A percentile compares a stretch with the other conserved stretches of the same genome.
Conservation (phyloP, 2,329 filamentous ascomycete species). For the Didymella exigua region DNA sequence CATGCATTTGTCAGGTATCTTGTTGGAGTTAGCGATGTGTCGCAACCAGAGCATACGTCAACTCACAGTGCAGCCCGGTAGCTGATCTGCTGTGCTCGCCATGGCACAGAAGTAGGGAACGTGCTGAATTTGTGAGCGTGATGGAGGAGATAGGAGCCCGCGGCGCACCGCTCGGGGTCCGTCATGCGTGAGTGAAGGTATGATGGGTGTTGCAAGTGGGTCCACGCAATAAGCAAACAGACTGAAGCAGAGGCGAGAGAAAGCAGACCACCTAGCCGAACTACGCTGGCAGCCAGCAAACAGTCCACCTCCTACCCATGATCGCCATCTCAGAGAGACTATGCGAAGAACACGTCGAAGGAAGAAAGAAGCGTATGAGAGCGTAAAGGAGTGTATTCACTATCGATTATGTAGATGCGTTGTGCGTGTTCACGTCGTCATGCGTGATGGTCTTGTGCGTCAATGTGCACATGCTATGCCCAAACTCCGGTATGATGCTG, state of each 20-base stretch:
- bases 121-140: neutral
- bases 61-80: constrained; percentile 5
- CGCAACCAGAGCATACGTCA: neutral
- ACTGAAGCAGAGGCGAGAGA: neutral
- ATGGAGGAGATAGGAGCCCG: neutral
- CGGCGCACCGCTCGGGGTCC: neutral
- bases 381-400: constrained; percentile 17
- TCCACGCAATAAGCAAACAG: neutral
- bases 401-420: constrained; percentile 17
- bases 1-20: constrained; percentile 24
- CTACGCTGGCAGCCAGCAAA: neutral
- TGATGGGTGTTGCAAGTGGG: neutral
- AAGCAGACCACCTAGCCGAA: neutral
- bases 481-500: constrained; percentile 15
- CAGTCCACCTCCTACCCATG: neutral
- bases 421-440: constrained; percentile 11
- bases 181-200: neutral
- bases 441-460: constrained; percentile 8
- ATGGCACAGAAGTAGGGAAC: neutral
- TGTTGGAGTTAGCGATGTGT: neutral
- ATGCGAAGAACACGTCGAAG: neutral
- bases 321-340: neutral
- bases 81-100: constrained; percentile 1
- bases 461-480: constrained; percentile 16
- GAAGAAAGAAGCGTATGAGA: neutral